A percentile compares a stretch with the other conserved stretches of the same genome.
These are phyloP conservation scores for Aspergillus haitiensis DNA, from an alignment of 495 filamentous ascomycete genomes.

Conservation along the genomic window DNA sequence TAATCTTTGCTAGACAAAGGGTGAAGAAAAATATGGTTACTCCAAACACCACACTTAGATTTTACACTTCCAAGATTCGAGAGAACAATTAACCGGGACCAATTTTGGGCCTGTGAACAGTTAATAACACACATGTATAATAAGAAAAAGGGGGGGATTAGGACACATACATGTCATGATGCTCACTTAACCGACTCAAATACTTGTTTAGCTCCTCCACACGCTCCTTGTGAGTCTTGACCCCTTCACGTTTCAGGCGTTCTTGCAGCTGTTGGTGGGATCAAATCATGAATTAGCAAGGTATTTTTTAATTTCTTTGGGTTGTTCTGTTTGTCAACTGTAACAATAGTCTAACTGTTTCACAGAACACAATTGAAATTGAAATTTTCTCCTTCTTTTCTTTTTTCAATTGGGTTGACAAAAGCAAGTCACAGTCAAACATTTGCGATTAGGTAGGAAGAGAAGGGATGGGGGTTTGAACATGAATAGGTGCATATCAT, in stretches of 20 bases:
- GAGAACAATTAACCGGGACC: constrained; percentile 59
- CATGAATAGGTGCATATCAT: too few species aligned
- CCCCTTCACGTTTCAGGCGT: constrained; percentile 74
- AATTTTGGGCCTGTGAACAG: constrained; percentile 61
- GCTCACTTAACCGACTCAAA: constrained; percentile 85
- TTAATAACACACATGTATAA: neutral
- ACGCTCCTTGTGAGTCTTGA: constrained; percentile 95
- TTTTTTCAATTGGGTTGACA: too few species aligned
- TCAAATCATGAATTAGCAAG: neutral
- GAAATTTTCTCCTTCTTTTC: too few species aligned
- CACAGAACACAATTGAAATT: too few species aligned
- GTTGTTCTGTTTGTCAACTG: neutral
- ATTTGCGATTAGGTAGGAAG: too few species aligned
- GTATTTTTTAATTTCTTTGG: neutral
- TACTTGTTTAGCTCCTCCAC: constrained; percentile 97
- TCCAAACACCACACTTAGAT: neutral
- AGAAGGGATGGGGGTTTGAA: too few species aligned
- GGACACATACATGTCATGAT: constrained; percentile 84
- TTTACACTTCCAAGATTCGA: neutral
- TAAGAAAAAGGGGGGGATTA: constrained; percentile 6
- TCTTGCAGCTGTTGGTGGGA: constrained; percentile 50
- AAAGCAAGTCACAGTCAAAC: too few species aligned
- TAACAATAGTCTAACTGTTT: too few species aligned
- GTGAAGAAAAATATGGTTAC: neutral
- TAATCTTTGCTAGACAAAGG: neutral